Evolutionary conservation across 495 filamentous ascomycete species (phyloP).

Genomic region (Hypoxylon lenormandii): DNA sequence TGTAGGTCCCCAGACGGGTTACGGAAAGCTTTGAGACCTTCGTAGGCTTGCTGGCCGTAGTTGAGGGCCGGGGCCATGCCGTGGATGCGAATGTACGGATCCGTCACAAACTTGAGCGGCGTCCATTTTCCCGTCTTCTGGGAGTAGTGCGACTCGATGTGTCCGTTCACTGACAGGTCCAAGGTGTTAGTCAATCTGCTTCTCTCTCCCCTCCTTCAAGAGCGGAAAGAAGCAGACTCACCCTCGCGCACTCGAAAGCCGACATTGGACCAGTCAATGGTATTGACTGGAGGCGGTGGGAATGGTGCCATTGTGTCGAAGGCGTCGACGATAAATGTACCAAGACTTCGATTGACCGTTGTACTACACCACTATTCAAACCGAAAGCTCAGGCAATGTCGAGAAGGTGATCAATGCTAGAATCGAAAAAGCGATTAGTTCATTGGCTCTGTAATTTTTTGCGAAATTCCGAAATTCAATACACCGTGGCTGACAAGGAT

Average conservation of each 20-base stretch:
- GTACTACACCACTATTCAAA: no score
- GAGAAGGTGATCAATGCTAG: conserved; percentile 1
- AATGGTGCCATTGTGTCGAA: conserved; percentile 64
- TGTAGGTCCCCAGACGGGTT: conserved; percentile 72
- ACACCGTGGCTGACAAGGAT: not conserved
- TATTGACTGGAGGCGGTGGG: conserved; percentile 82
- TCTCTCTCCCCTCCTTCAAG: not conserved
- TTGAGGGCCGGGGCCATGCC: conserved; percentile 91
- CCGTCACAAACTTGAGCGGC: conserved; percentile 74
- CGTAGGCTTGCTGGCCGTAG: conserved; percentile 94
- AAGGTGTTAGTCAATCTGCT: conserved; percentile 2
- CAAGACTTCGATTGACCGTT: conserved; percentile 14
- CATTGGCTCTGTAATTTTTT: conserved; percentile 35
- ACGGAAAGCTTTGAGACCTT: conserved; percentile 92
- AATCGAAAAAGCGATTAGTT: conserved; percentile 28
- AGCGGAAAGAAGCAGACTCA: conserved; percentile 51
- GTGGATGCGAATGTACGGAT: conserved; percentile 84
- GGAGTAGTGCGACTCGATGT: conserved; percentile 79
- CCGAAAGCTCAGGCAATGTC: not conserved
- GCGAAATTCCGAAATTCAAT: conserved; percentile 29
- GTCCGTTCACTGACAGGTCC: conserved; percentile 73
- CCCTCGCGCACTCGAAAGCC: conserved; percentile 93
- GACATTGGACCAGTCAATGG: conserved; percentile 91
- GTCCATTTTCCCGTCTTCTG: conserved; percentile 79
- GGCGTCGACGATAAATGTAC: not conserved